phyloP scores from a whole-genome alignment of 352 stramenopile genomes.

The Thraustotheca clavata region DNA sequence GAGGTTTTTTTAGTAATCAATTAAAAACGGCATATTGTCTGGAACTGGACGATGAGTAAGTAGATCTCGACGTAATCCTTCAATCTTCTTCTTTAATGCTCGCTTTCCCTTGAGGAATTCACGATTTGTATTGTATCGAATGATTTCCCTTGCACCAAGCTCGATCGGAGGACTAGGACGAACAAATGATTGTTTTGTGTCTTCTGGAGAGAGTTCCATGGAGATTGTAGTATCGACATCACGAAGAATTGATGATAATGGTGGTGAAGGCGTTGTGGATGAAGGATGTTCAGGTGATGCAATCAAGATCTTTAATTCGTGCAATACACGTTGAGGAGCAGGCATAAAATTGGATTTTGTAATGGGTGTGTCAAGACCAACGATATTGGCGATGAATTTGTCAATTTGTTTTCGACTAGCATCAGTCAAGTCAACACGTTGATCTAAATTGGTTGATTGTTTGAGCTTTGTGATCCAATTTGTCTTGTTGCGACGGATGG shows the following conservation, averaged over 20 bases:
- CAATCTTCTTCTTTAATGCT: constrained; percentile 15
- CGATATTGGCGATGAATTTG: constrained; percentile 19
- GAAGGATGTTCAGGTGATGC: not conserved
- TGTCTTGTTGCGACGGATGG: not conserved
- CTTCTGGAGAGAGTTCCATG: not conserved
- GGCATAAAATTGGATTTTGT: constrained; percentile 16
- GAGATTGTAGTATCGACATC: constrained; percentile 9
- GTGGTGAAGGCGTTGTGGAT: not conserved
- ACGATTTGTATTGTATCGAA: constrained; percentile 16
- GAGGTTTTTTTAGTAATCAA: constrained; percentile 6
- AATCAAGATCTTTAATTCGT: constrained; percentile 9
- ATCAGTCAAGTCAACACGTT: constrained; percentile 6
- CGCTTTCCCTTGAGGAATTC: constrained; percentile 16
- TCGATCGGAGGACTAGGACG: not conserved
- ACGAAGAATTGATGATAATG: constrained; percentile 1
- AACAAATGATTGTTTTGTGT: not conserved
- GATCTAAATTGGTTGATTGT: not conserved
- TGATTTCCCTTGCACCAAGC: constrained; percentile 7
- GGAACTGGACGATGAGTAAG: constrained; percentile 9
- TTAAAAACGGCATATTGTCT: constrained; percentile 14
- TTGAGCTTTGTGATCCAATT: constrained; percentile 6
- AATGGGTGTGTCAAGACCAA: not conserved
- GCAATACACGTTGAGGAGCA: constrained; percentile 4
- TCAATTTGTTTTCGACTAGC: not conserved
- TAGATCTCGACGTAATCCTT: not conserved